Base-by-base conservation (phyloP, 2,329 filamentous ascomycete species). In the Plenodomus biglobosus region DNA sequence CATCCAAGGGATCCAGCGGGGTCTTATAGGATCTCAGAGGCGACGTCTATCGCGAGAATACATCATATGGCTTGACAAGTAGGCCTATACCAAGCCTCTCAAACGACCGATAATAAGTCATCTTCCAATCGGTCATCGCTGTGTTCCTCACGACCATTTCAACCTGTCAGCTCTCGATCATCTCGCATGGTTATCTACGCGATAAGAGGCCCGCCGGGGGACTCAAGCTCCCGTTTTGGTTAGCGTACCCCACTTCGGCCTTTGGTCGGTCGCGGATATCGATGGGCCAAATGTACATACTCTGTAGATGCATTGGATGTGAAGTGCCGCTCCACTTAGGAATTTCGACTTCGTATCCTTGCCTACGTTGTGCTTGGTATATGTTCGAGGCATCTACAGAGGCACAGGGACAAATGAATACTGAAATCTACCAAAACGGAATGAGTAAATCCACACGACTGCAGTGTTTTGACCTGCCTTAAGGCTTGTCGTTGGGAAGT, bases 21-120 rank as follows among this genome's bases (percentile, higher is more conserved):
- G 54, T 63, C 47, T 65, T 62, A 62, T 55, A 59, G 48, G 15
- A 32, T 48, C 55, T 41, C 32, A 21, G 20, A 32, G 34, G 32
- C 38, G 35, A 37, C 16, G 35, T 37, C 16, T 37, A 18, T 20
- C 16, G 16, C 35, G 18, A 37, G 16, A 17, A n/a, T 16, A 37
- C 27, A 32, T 32, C 6, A 32, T 13, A 8, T 16, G 35, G 35
- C 35, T 37, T 24, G 32, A 34, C 18, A 24, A 32, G 36, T 41
- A n/a, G 15, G 19, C 40, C 21, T 42, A 24, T 24, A n/a, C 46
- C 37, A 16, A 39, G 36, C 13, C 38, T 35, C 22, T 15, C 8
- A 18, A 15, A 38, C 34, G 3, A 32, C 47, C n/a, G 18, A 19
- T 15, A 30, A 27, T 22, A 11, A 27, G 27, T 35, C 18, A 8